Evolutionary conservation across 768 basidiomycete genomes (phyloP).

Genomic region (Leccinum subtestaceum): DNA sequence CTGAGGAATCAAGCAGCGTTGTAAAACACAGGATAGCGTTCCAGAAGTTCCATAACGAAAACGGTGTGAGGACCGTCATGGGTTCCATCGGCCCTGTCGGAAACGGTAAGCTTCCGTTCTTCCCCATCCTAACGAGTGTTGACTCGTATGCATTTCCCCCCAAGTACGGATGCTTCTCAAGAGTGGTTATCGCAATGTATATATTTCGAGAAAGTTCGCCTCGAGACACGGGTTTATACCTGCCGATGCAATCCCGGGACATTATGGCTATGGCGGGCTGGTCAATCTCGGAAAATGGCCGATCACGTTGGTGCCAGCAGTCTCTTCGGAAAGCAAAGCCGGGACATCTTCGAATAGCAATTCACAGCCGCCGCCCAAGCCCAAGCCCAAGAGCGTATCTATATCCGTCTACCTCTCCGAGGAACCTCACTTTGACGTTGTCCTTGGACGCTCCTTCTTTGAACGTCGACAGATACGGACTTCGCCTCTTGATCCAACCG

Average conservation of each 20-base stretch:
- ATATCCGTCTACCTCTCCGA: constrained; percentile 85
- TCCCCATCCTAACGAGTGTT: not conserved
- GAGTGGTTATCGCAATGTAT: constrained; percentile 88
- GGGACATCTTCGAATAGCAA: constrained; percentile 1
- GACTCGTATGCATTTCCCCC: not conserved
- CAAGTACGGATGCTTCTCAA: constrained; percentile 92
- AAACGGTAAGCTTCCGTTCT: constrained; percentile 53
- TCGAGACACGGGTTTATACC: constrained; percentile 85
- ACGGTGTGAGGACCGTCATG: constrained; percentile 89
- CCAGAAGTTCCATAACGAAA: constrained; percentile 82
- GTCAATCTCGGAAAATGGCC: constrained; percentile 87
- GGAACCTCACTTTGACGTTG: constrained; percentile 93
- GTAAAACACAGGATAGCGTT: constrained; percentile 75
- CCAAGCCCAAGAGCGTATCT: constrained; percentile 40
- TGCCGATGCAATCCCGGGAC: constrained; percentile 79
- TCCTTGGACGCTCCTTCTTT: constrained; percentile 84
- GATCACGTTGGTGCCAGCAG: constrained; percentile 56
- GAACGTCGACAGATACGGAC: constrained; percentile 73
- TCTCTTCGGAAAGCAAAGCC: not conserved
- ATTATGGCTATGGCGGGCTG: constrained; percentile 90
- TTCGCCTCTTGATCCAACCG: constrained; percentile 81
- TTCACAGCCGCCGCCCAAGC: constrained; percentile 13
- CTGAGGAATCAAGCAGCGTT: constrained; percentile 43
- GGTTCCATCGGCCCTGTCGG: constrained; percentile 90
- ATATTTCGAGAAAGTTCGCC: constrained; percentile 94